Evolutionary conservation across 169 alveolate genomes (phyloP).

Genomic region (Pseudocohnilembus persalinus): DNA sequence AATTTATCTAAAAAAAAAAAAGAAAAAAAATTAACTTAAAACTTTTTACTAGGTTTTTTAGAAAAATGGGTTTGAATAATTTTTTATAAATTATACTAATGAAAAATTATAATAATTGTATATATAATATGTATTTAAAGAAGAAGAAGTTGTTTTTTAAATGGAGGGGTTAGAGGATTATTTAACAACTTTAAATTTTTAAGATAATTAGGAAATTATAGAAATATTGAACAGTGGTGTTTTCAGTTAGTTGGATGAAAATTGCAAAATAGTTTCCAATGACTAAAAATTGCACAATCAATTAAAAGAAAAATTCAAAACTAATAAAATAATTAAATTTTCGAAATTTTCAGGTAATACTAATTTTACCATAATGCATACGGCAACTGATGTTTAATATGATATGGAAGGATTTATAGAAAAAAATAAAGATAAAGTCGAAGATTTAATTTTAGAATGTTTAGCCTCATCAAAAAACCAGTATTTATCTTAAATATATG

Average conservation of each 20-base stretch:
- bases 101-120: constrained; percentile 53
- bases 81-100: constrained; percentile 61
- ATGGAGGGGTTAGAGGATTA: constrained; percentile 42
- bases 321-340: neutral
- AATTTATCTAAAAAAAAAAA: too few relatives aligned
- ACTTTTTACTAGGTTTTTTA: constrained; percentile 50
- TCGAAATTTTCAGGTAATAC: constrained; percentile 22
- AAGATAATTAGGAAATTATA: neutral
- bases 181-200: neutral
- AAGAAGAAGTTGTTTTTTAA: constrained; percentile 47
- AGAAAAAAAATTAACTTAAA: too few relatives aligned
- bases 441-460: neutral
- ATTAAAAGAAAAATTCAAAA: neutral
- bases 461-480: neutral
- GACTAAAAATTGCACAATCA: neutral
- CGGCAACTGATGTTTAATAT: constrained; percentile 79
- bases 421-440: constrained; percentile 62
- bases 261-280: neutral
- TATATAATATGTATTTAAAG: constrained; percentile 53
- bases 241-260: neutral
- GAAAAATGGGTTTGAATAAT: constrained; percentile 54
- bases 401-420: constrained; percentile 53
- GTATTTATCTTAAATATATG: too few relatives aligned
- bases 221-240: neutral
- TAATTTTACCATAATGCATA: constrained; percentile 70